These are phyloP conservation scores for Diplodia mutila DNA, from an alignment of 2,329 filamentous ascomycete species.

Conservation along the genomic window DNA sequence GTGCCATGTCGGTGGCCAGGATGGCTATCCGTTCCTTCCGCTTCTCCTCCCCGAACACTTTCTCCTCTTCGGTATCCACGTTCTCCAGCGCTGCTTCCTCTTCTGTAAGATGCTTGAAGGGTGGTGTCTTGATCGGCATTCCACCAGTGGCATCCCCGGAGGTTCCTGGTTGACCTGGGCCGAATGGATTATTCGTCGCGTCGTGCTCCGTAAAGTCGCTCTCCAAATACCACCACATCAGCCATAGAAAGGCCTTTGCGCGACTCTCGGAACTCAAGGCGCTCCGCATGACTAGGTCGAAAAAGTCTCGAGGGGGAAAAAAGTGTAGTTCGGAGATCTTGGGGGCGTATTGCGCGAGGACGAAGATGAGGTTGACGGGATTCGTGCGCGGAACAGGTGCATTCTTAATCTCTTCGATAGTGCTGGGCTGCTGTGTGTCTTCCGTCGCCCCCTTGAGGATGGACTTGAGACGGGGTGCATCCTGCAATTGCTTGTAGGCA, in stretches of 20 bases:
- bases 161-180: constrained; percentile 52
- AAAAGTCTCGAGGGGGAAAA: constrained; percentile 82
- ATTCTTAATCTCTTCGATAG: constrained; percentile 79
- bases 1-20: constrained; percentile 73
- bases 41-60: constrained; percentile 72
- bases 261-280: constrained; percentile 80
- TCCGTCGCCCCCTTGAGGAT: constrained; percentile 97
- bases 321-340: constrained; percentile 96
- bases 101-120: constrained; percentile 65
- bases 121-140: constrained; percentile 63
- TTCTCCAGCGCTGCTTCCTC: constrained; percentile 73
- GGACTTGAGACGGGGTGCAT: constrained; percentile 92
- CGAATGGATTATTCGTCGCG: constrained; percentile 89
- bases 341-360: constrained; percentile 85
- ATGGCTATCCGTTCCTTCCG: constrained; percentile 73
- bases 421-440: constrained; percentile 81
- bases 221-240: constrained; percentile 99
- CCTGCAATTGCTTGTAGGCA: constrained; percentile 96
- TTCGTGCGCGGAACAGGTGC: constrained; percentile 78
- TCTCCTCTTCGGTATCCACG: constrained; percentile 71
- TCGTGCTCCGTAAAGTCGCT: constrained; percentile 91
- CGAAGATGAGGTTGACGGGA: constrained; percentile 94
- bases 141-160: constrained; percentile 45
- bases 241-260: constrained; percentile 88
- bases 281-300: constrained; percentile 92